Percentiles rank a stretch among this genome's conserved stretches.
Evolutionary conservation across 768 basidiomycete species (phyloP).

Genomic region (Xanthoconium purpureum): DNA sequence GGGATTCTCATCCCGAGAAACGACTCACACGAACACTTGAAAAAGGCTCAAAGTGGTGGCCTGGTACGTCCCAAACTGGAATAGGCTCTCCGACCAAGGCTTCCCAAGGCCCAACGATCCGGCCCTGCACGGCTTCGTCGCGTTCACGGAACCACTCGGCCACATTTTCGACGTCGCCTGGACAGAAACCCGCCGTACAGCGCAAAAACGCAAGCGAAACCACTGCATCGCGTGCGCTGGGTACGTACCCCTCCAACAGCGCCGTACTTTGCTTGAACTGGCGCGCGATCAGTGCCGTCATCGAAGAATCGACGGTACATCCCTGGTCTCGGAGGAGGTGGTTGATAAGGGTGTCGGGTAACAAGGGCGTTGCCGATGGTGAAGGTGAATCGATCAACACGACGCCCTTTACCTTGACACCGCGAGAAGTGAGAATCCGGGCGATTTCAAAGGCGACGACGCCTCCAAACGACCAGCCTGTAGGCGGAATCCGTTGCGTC

Average conservation of each 20-base stretch:
- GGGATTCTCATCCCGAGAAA: too few species aligned
- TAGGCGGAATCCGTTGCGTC: not conserved
- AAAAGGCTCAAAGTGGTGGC: constrained; percentile 65
- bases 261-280: constrained; percentile 51
- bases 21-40: constrained; percentile 45
- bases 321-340: constrained; percentile 36
- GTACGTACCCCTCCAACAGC: constrained; percentile 48
- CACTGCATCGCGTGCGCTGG: constrained; percentile 24
- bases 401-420: constrained; percentile 50
- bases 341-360: constrained; percentile 54
- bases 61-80: constrained; percentile 54
- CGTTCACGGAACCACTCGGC: constrained; percentile 55
- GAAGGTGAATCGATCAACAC: constrained; percentile 66
- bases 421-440: constrained; percentile 41
- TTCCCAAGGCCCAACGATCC: constrained; percentile 48
- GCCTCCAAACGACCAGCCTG: constrained; percentile 4
- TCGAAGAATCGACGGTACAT: constrained; percentile 28
- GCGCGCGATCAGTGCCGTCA: constrained; percentile 34
- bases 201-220: constrained; percentile 49
- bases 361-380: constrained; percentile 49
- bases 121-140: constrained; percentile 21
- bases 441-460: constrained; percentile 65
- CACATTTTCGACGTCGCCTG: constrained; percentile 33
- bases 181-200: constrained; percentile 46
- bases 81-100: constrained; percentile 36